Conservation (phyloP, 768 basidiomycete genomes). For the Lactarius pseudohatsudake region DNA sequence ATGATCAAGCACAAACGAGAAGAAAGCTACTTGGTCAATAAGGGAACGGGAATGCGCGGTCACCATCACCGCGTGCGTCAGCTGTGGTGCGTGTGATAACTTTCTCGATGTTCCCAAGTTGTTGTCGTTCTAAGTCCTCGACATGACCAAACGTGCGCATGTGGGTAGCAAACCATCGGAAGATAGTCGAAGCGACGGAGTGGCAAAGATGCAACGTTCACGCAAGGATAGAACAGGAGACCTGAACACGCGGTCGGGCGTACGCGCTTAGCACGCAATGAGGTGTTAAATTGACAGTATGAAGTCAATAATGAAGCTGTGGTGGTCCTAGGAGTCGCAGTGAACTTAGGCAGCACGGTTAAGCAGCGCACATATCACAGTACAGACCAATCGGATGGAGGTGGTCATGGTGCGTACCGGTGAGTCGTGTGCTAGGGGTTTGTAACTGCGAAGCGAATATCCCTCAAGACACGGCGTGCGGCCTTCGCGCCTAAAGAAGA, state of each 20-base stretch:
- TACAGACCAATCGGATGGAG: background rate
- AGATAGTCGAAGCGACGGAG: background rate
- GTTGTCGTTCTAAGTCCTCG: background rate
- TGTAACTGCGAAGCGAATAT: background rate
- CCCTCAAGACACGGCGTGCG: background rate
- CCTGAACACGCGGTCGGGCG: constrained; percentile 5
- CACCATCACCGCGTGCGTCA: background rate
- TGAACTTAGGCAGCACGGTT: background rate
- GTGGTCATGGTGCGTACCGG: background rate
- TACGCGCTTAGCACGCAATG: background rate
- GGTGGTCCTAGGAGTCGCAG: background rate
- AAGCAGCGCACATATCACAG: background rate
- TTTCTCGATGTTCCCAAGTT: background rate
- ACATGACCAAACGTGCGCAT: background rate
- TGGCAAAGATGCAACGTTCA: background rate
- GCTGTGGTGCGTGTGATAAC: background rate
- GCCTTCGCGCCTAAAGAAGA: background rate
- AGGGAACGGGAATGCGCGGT: background rate
- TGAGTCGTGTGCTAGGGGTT: background rate
- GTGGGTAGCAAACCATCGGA: background rate
- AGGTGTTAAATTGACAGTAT: background rate
- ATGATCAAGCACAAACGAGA: background rate
- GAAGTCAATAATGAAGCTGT: background rate
- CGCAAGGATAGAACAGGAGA: background rate
- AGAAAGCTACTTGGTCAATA: background rate